Evolutionary conservation across 2,329 filamentous ascomycete species (phyloP).

Genomic region (Alternaria longipes): DNA sequence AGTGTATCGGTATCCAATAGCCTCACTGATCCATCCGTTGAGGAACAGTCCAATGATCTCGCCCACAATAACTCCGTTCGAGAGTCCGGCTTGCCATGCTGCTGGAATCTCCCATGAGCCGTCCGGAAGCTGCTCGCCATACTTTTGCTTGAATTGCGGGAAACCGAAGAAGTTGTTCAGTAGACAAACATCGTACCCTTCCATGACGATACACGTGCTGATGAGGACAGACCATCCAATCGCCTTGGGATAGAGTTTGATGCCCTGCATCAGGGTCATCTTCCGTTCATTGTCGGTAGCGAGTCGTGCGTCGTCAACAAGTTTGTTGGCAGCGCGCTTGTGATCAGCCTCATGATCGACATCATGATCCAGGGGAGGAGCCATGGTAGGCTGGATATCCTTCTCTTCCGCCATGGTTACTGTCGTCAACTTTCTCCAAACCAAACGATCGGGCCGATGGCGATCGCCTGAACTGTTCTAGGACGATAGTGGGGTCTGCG

Average conservation of each 20-base stretch:
- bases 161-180: constrained; percentile 79
- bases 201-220: constrained; percentile 92
- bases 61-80: constrained; percentile 58
- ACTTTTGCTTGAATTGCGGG: constrained; percentile 58
- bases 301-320: constrained; percentile 54
- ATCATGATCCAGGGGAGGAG: constrained; percentile 22
- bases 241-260: constrained; percentile 86
- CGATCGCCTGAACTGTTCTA: constrained; percentile 4
- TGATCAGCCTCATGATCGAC: constrained; percentile 30
- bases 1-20: constrained; percentile 58
- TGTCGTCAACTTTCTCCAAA: not conserved
- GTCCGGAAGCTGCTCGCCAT: constrained; percentile 53
- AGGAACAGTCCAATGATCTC: constrained; percentile 59
- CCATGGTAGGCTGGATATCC: constrained; percentile 32
- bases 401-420: constrained; percentile 27
- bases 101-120: constrained; percentile 56
- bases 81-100: constrained; percentile 58
- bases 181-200: constrained; percentile 84
- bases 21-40: constrained; percentile 58
- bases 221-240: constrained; percentile 85
- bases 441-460: constrained; percentile 10
- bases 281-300: constrained; percentile 60
- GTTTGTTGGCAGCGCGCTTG: constrained; percentile 40
- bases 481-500: constrained; percentile 11
- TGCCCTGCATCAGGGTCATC: constrained; percentile 73